Base-by-base conservation (phyloP, 2,329 filamentous ascomycete species). In the Fusarium circinatum region DNA sequence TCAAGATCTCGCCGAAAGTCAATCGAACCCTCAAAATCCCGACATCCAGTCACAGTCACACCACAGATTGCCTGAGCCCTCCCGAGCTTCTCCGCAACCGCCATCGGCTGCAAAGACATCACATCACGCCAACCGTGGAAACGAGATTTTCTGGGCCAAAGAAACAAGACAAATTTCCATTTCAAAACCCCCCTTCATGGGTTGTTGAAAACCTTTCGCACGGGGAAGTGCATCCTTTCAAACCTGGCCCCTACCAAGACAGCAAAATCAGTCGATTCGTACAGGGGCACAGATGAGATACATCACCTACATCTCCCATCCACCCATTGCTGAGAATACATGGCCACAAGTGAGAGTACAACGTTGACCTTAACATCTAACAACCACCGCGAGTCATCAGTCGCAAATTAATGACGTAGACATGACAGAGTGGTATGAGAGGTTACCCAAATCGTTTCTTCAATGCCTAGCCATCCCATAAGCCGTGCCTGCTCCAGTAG, bases 211-310 rank as follows among this genome's bases (percentile, higher is more conserved):
- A 62, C 28, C 38, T 52, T 54, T 63, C 44, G 48, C 28, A 58
- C 48, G 36, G 39, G 61, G 51, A 57, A 55, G 54, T 45, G 67
- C 71, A 73, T 63, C 56, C 68, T 28, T 49, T 54, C 57, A 68
- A 63, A 39, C 65, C 52, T 44, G 60, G 41, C 58, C 55, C 36
- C 45, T 32, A 51, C 56, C n/a, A 51, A 59, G 34, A 44, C 44
- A 42, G 49, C 56, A 57, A 67, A 68, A 77, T 65, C 70, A 68
- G 70, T 70, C 68, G 56, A 76, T 75, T 57, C 51, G 38, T 30
- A 28, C 24, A 62, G 47, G 51, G 44, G 39, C 32, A 47, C 42
- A 34, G 17, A 48, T 54, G 51, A 45, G 26, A 45, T 47, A 34
- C 51, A 47, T 14, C 48, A 42, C 63, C 42, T 41, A 41, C 49